A percentile compares a stretch with the other conserved stretches of the same genome.
phyloP scores from a whole-genome alignment of 345 rosid species.

The Dipteronia dyeriana region DNA sequence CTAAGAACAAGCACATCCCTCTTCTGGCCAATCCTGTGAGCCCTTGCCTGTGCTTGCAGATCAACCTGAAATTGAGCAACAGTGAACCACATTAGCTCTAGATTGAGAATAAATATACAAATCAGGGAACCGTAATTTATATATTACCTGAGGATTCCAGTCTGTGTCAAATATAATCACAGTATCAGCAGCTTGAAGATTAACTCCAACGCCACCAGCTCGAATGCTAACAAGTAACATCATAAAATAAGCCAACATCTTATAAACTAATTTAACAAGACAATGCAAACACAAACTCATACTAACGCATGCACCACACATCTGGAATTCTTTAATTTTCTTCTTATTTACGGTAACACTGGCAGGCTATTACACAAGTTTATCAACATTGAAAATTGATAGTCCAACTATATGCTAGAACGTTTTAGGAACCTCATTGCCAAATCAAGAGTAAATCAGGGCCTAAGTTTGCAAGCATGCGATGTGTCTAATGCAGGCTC shows the following conservation, averaged over 20 bases:
- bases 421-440: neutral
- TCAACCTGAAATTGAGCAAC: slow-evolving; percentile 58
- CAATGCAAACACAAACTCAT: neutral
- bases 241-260: slow-evolving; percentile 25
- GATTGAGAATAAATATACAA: slow-evolving; percentile 5
- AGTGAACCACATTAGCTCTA: slow-evolving; percentile 14
- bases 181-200: slow-evolving; percentile 97
- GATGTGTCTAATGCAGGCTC: neutral
- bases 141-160: slow-evolving; percentile 91
- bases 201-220: slow-evolving; percentile 97
- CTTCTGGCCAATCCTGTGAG: slow-evolving; percentile 96
- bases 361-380: neutral
- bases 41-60: slow-evolving; percentile 98
- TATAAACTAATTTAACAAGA: slow-evolving; percentile 13
- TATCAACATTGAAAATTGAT: neutral
- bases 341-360: neutral
- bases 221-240: slow-evolving; percentile 59
- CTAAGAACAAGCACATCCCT: slow-evolving; percentile 97
- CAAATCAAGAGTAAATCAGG: neutral
- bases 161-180: slow-evolving; percentile 94
- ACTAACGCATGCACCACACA: neutral
- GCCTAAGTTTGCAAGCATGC: neutral
- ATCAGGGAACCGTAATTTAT: slow-evolving; percentile 18
- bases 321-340: neutral
- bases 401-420: neutral